Evolutionary conservation across 805 yeast species (phyloP).

Genomic region (Candida andamanensis): DNA sequence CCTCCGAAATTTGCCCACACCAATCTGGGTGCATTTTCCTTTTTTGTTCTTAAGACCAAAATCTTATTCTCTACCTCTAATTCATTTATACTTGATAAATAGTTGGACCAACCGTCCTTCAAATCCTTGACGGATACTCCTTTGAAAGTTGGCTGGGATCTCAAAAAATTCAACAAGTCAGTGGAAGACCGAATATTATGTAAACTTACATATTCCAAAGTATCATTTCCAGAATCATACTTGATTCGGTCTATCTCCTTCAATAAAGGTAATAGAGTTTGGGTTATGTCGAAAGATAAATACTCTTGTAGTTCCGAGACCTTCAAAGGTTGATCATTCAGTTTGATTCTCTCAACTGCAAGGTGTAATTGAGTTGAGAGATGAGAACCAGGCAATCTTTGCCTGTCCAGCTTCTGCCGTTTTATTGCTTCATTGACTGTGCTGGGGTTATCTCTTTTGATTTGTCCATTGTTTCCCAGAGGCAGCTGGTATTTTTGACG

Average conservation of each 20-base stretch:
- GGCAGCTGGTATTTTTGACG: not conserved
- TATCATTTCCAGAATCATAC: constrained; percentile 54
- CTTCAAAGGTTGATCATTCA: constrained; percentile 63
- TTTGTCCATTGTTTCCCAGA: constrained; percentile 3
- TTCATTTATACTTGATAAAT: constrained; percentile 70
- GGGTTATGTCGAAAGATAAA: constrained; percentile 55
- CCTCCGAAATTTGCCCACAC: constrained; percentile 89
- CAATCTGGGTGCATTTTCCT: constrained; percentile 87
- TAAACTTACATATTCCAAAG: constrained; percentile 82
- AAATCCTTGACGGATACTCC: constrained; percentile 80
- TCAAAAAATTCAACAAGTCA: constrained; percentile 67
- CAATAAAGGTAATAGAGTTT: constrained; percentile 64
- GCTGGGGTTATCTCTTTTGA: constrained; percentile 14
- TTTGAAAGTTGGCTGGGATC: constrained; percentile 79
- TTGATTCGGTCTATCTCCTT: constrained; percentile 73
- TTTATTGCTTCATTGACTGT: constrained; percentile 30
- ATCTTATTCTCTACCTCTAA: constrained; percentile 74
- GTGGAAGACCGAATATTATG: constrained; percentile 81
- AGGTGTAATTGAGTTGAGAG: constrained; percentile 81
- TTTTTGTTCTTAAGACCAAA: constrained; percentile 81
- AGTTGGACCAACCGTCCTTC: constrained; percentile 93
- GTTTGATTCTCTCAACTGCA: constrained; percentile 86
- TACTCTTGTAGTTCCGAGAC: constrained; percentile 63
- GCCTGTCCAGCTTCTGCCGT: constrained; percentile 23
- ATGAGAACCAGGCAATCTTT: constrained; percentile 47